Base-by-base conservation (phyloP, 2,329 filamentous ascomycete genomes). In the Calonectria pseudoreteaudii region DNA sequence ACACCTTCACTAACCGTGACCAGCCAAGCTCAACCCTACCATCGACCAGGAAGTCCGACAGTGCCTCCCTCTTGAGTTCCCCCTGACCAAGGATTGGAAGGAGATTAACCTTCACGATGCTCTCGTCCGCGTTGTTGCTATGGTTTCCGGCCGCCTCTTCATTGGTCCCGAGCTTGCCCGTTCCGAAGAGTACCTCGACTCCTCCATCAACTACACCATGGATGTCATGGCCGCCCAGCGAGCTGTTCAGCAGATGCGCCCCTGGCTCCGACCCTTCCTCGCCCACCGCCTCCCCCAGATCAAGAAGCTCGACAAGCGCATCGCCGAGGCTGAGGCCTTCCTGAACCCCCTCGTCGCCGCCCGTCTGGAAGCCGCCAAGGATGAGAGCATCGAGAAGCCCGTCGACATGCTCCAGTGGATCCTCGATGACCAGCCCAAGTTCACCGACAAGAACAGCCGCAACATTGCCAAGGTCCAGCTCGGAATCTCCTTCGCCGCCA, bases 331-430 rank as follows among this genome's bases (percentile, higher is more conserved):
- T 0, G 77, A 82, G 9, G 76, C 71, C 1, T 85, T 88, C 56
- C 71, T 88, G 16, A 64, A 71, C 9, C 85, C 86, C 2, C 68
- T 86, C 0, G 80, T 88, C 9, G 67, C 75, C 13, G 74, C 80
- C 31, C 80, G 86, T 13, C 69, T 75, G 38, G 77, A 80, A 28
- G 75, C 56, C 1, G 52, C 71, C 3, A 44, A 65, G 20, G 65
- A 76, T 11, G 60, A 73, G 1, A 74, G 71, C 5, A 70, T 71
- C 8, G 74, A 80, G 30, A 84, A 84, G 73, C 86, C 87, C 0
- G 85, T 88, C 69, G 88, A 89, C 73, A 86, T 88, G 81, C 80
- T 87, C 28, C 85, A 88, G 76, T 89, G 87, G 88, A 53, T 89
- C 5, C 81, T 88, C 18, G 84, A 87, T 26, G 79, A 81, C 0